Conservation (phyloP, 2,329 filamentous ascomycete genomes). For the Trichophyton rubrum region DNA sequence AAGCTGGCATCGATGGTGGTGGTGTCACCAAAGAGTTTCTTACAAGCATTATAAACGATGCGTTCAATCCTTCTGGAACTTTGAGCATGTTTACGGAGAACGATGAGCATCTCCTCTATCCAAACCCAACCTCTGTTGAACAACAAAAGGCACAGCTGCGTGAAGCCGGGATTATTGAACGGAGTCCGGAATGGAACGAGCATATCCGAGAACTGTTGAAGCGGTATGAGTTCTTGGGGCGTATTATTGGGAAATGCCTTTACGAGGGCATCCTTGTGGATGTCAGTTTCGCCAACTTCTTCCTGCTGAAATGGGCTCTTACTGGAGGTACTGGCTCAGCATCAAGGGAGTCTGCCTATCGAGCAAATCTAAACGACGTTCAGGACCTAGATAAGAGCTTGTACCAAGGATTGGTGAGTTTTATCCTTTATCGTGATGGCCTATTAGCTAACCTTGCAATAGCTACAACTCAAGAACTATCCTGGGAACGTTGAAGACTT, state of each 20-base stretch:
- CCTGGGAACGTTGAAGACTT: conserved; percentile 68
- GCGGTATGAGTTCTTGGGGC: conserved; percentile 81
- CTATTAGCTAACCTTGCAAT: conserved; percentile 5
- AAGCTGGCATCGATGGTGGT: conserved; percentile 92
- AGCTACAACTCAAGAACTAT: conserved; percentile 68
- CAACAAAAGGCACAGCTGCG: conserved; percentile 50
- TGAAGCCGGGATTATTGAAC: conserved; percentile 40
- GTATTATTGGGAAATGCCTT: conserved; percentile 88
- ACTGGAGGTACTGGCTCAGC: conserved; percentile 52
- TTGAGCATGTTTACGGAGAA: conserved; percentile 68
- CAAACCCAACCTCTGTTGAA: conserved; percentile 68
- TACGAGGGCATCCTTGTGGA: conserved; percentile 96
- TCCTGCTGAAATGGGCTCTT: conserved; percentile 87
- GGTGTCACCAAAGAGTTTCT: conserved; percentile 97
- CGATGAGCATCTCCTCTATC: conserved; percentile 74
- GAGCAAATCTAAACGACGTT: conserved; percentile 87
- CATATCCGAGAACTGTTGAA: conserved; percentile 50
- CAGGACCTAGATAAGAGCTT: conserved; percentile 81
- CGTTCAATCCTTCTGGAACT: conserved; percentile 52
- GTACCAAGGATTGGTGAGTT: conserved; percentile 65
- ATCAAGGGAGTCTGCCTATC: conserved; percentile 59
- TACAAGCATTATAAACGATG: conserved; percentile 73
- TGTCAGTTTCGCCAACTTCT: conserved; percentile 86
- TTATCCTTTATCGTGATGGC: conserved; percentile 1
- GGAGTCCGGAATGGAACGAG: conserved; percentile 45